Evolutionary conservation across 2,329 filamentous ascomycete genomes (phyloP).

Genomic region (Aspergillus fijiensis): DNA sequence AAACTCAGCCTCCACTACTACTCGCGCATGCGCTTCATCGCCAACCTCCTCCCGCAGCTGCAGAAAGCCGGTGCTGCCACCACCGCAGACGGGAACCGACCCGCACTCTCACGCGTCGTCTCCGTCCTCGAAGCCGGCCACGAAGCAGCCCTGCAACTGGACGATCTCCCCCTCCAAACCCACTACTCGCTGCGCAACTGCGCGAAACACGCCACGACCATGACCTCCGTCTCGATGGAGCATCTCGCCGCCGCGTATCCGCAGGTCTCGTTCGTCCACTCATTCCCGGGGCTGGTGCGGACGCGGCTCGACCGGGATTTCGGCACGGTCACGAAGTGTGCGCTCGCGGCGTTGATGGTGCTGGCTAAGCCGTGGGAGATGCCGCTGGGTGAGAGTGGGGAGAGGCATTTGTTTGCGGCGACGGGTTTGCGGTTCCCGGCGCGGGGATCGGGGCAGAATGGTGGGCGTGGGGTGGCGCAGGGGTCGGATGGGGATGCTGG

Average conservation of each 20-base stretch:
- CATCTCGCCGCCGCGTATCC: neutral
- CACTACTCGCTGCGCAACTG: neutral
- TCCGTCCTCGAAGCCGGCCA: constrained; percentile 6
- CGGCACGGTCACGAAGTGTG: neutral
- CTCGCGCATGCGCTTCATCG: constrained; percentile 36
- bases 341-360: neutral
- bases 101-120: neutral
- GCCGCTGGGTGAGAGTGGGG: constrained; percentile 9
- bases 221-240: constrained; percentile 2
- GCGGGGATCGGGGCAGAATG: too few species aligned
- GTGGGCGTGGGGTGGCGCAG: neutral
- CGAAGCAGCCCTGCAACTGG: neutral
- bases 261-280: neutral
- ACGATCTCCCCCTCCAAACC: constrained; percentile 1
- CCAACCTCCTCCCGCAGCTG: constrained; percentile 31
- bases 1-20: constrained; percentile 33
- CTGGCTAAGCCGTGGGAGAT: constrained; percentile 5
- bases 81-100: too few species aligned
- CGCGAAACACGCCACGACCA: constrained; percentile 5
- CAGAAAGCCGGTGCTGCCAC: neutral
- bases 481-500: neutral
- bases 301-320: constrained; percentile 1
- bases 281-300: neutral
- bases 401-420: constrained; percentile 8
- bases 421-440: neutral